Base-by-base conservation (phyloP, 2,329 filamentous ascomycete species). In the Colletotrichum lini region DNA sequence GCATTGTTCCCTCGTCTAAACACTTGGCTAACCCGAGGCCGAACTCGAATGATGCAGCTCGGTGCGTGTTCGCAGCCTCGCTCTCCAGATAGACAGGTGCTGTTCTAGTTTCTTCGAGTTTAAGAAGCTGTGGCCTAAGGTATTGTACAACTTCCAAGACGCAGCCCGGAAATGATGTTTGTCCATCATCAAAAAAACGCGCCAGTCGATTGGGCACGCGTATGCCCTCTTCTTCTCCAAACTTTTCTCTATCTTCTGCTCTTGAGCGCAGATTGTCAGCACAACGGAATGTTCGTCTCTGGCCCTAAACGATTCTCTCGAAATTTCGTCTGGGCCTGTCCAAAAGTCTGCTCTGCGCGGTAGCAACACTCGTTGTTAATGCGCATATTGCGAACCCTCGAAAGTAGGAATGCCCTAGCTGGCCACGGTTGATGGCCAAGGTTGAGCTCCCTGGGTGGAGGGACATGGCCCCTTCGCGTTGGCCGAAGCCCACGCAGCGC, bases 171-270 rank as follows among this genome's bases (percentile, higher is more conserved):
- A 47, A 44, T 45, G 50, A 49, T 45, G 69, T 42, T 50, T 50
- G 47, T 15, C n/a, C 16, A 23, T 63, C 59, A 30, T 50, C 49
- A 35, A 40, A 63, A 38, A 38, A 49, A 64, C 65, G 23, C 56
- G 53, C 69, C 61, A 18, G 42, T 21, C 35, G 26, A 18, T 40
- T 45, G 47, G 69, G 58, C 65, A 69, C 42, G 69, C 26, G 59
- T 63, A 50, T 62, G 42, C 65, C 69, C 65, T 54, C 47, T 54
- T 57, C 7, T n/a, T 63, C 42, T 56, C 69, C 65, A 64, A 52
- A 68, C 47, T 63, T 72, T 72, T 72, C 18, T 72, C 65, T 72
- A 72, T 72, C 45, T 69, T 61, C 45, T 47, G 52, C 66, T 52
- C 23, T 62, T 52, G 44, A 16, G 47, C 40, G 65, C 52, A 54